Conservation (phyloP, 2,329 filamentous ascomycete genomes). For the Ophiostoma novo-ulmi region DNA sequence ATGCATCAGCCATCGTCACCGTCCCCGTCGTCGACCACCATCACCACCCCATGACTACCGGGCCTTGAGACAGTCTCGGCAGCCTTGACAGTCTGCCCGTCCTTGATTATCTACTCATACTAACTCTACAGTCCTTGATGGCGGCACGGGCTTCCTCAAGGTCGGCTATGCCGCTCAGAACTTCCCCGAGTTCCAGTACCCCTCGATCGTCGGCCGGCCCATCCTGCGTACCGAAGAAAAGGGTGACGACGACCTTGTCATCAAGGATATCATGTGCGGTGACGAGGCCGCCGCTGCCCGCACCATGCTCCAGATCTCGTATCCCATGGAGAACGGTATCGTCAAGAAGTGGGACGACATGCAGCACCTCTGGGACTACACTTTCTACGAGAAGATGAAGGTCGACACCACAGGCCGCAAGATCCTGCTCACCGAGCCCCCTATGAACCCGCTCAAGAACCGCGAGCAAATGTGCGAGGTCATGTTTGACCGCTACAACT, state of each 20-base stretch:
- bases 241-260: constrained; percentile 57
- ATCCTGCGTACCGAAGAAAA: constrained; percentile 94
- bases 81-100: not conserved
- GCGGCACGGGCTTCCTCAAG: constrained; percentile 99
- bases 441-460: constrained; percentile 96
- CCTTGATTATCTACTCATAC: not conserved
- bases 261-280: constrained; percentile 99
- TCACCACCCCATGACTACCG: not conserved
- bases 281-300: constrained; percentile 94
- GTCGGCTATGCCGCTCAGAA: constrained; percentile 99
- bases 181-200: constrained; percentile 98
- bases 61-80: too few species aligned
- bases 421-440: constrained; percentile 70
- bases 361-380: constrained; percentile 99
- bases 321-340: constrained; percentile 99
- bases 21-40: not conserved
- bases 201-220: constrained; percentile 94
- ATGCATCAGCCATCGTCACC: constrained; percentile 29
- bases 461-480: constrained; percentile 97
- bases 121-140: constrained; percentile 78
- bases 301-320: constrained; percentile 97
- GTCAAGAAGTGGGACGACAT: constrained; percentile 99
- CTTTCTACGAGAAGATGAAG: constrained; percentile 95
- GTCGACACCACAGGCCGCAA: constrained; percentile 87
- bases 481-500: constrained; percentile 97